Conservation (phyloP, 345 rosid genomes). For the Hypericum perforatum region DNA sequence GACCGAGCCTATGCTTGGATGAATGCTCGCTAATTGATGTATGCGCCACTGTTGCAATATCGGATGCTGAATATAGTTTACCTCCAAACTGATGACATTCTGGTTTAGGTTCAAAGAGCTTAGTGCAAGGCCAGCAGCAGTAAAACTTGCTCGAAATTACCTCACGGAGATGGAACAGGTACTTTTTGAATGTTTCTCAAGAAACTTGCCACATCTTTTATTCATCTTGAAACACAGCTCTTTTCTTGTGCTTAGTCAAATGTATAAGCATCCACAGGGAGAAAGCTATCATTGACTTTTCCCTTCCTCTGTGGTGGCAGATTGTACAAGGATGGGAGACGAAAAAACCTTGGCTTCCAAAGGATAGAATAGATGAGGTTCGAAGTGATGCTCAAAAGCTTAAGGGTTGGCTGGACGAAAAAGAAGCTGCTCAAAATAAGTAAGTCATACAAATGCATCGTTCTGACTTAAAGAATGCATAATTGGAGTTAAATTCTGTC, state of each 20-base stretch:
- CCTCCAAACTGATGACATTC: neutral
- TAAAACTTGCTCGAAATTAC: constrained; percentile 48
- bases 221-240: too few relatives aligned
- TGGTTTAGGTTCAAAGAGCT: constrained; percentile 62
- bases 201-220: too few relatives aligned
- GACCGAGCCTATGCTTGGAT: too few relatives aligned
- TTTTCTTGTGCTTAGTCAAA: too few relatives aligned
- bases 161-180: constrained; percentile 67
- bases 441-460: constrained; percentile 22
- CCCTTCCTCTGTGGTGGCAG: constrained; percentile 28
- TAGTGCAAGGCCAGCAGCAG: constrained; percentile 68
- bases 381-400: constrained; percentile 47
- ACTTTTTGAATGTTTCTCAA: neutral
- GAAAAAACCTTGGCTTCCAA: constrained; percentile 88
- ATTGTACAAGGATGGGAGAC: constrained; percentile 54
- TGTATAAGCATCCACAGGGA: too few relatives aligned
- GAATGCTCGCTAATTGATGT: too few relatives aligned
- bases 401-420: constrained; percentile 77
- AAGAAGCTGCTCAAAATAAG: constrained; percentile 71
- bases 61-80: neutral
- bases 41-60: neutral
- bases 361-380: constrained; percentile 68
- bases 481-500: neutral
- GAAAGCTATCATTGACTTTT: constrained; percentile 1
- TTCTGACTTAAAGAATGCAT: neutral